Conservation (phyloP, 495 filamentous ascomycete genomes). For the Durotheca rogersii region DNA sequence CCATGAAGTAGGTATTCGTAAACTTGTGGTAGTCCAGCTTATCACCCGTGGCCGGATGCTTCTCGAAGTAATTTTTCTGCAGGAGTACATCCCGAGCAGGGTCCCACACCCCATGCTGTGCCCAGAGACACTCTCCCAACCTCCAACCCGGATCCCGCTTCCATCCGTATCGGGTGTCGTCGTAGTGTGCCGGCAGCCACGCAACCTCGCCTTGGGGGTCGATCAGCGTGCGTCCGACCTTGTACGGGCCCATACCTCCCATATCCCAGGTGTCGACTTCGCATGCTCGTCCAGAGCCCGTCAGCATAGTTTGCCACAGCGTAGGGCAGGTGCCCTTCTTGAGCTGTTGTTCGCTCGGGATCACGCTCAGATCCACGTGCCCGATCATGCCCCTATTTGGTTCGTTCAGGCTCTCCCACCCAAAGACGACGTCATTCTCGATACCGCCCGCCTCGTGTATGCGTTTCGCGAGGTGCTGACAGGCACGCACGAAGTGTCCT, state of each 20-base stretch:
- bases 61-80: slow-evolving; percentile 85
- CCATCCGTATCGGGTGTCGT: slow-evolving; percentile 88
- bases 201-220: slow-evolving; percentile 83
- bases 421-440: slow-evolving; percentile 84
- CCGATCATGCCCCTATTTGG: slow-evolving; percentile 88
- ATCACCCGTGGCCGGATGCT: slow-evolving; percentile 67
- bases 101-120: slow-evolving; percentile 96
- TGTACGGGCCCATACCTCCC: slow-evolving; percentile 86
- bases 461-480: slow-evolving; percentile 72
- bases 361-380: slow-evolving; percentile 75
- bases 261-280: slow-evolving; percentile 92
- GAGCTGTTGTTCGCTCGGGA: slow-evolving; percentile 85
- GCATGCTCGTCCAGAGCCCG: slow-evolving; percentile 82
- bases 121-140: slow-evolving; percentile 91
- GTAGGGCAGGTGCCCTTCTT: slow-evolving; percentile 94
- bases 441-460: slow-evolving; percentile 91
- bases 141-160: slow-evolving; percentile 86
- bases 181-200: slow-evolving; percentile 78
- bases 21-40: slow-evolving; percentile 78
- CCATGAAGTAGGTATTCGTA: slow-evolving; percentile 86
- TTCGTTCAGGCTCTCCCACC: slow-evolving; percentile 95
- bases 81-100: slow-evolving; percentile 72
- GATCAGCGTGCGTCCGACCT: slow-evolving; percentile 76
- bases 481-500: slow-evolving; percentile 77
- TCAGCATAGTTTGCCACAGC: slow-evolving; percentile 89